phyloP scores from a whole-genome alignment of 306 rosid species.

The Quercus variabilis region DNA sequence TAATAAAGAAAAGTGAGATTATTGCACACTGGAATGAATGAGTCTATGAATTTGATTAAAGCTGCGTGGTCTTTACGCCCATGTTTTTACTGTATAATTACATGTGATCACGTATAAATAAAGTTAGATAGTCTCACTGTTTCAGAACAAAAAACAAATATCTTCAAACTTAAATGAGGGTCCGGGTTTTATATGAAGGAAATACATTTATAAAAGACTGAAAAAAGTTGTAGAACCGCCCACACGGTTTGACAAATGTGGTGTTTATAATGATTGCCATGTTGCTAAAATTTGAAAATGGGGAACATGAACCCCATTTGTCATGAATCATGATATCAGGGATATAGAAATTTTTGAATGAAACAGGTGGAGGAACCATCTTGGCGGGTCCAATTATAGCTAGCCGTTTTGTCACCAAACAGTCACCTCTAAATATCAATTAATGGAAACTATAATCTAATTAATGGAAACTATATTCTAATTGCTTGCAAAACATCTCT shows the following conservation, averaged over 20 bases:
- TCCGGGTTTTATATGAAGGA: background rate
- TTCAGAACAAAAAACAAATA: background rate
- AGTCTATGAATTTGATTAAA: no score
- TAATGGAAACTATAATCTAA: background rate
- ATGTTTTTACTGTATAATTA: no score
- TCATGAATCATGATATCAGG: background rate
- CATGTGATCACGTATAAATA: no score
- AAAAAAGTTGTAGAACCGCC: background rate
- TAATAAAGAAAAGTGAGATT: background rate
- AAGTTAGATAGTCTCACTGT: background rate
- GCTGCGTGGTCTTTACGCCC: no score
- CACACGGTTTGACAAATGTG: background rate
- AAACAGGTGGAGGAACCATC: constrained; percentile 1
- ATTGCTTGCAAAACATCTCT: background rate
- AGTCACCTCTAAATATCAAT: constrained; percentile 1
- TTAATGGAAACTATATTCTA: background rate
- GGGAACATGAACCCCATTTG: constrained; percentile 15
- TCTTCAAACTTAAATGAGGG: background rate
- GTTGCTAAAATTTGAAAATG: background rate
- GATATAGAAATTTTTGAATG: background rate
- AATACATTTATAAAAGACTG: no score
- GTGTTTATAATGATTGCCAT: no score
- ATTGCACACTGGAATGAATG: background rate
- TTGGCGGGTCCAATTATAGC: constrained; percentile 8
- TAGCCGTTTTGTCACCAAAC: constrained; percentile 16